phyloP scores from a whole-genome alignment of 495 filamentous ascomycete species.

The Amphirosellinia nigrospora region DNA sequence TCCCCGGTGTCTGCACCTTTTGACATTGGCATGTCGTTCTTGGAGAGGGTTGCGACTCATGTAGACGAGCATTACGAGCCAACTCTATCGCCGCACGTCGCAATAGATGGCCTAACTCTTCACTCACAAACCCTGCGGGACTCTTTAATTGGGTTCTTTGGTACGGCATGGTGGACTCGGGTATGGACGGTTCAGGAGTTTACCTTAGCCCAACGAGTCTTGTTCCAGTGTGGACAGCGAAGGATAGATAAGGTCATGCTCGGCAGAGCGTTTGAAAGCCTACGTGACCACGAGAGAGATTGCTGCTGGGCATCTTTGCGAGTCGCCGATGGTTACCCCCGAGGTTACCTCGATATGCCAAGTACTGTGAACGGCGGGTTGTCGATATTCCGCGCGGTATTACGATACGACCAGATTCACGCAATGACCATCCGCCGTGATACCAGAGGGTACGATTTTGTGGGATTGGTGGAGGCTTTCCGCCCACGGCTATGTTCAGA shows the following conservation, averaged over 20 bases:
- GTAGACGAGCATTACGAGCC: neutral
- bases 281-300: neutral
- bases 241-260: neutral
- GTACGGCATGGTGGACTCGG: constrained; percentile 2
- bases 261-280: neutral
- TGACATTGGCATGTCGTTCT: constrained; percentile 1
- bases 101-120: neutral
- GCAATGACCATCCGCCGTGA: neutral
- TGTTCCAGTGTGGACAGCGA: neutral
- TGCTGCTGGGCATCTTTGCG: neutral
- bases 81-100: neutral
- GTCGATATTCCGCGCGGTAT: neutral
- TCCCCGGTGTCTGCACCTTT: neutral
- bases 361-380: neutral
- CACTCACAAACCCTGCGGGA: neutral
- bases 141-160: constrained; percentile 4
- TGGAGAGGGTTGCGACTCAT: constrained; percentile 1
- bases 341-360: neutral
- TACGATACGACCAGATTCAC: constrained; percentile 1
- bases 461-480: neutral
- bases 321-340: neutral
- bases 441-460: neutral
- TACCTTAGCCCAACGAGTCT: neutral
- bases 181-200: constrained; percentile 3
- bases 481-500: neutral